phyloP scores from a whole-genome alignment of 2,329 filamentous ascomycete genomes.

The Fusarium compactum region DNA sequence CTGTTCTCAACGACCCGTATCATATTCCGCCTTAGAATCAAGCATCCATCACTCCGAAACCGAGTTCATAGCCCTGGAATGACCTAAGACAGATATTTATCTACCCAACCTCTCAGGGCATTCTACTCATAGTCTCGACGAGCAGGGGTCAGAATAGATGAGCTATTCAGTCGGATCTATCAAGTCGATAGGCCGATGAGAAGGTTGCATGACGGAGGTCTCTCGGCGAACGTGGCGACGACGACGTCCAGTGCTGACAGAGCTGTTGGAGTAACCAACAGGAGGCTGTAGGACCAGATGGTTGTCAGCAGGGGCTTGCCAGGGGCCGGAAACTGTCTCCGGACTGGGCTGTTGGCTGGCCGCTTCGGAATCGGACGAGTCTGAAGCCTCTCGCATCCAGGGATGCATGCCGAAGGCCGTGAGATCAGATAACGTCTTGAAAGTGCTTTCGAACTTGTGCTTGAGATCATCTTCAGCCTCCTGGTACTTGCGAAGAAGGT shows the following conservation, averaged over 20 bases:
- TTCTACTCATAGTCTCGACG: not conserved
- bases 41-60: not conserved
- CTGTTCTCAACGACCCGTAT: not conserved
- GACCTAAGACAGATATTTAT: not conserved
- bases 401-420: constrained; percentile 7
- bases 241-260: not conserved
- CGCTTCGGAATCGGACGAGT: not conserved
- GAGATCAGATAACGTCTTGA: not conserved
- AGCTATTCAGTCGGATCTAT: not conserved
- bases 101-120: not conserved
- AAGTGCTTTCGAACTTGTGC: not conserved
- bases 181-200: not conserved
- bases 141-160: not conserved
- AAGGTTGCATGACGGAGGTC: not conserved
- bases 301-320: not conserved
- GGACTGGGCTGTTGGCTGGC: not conserved
- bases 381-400: not conserved
- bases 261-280: not conserved
- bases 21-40: not conserved
- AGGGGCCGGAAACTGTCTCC: not conserved
- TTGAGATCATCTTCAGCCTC: not conserved
- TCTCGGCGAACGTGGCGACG: constrained; percentile 2
- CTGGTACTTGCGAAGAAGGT: not conserved
- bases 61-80: not conserved
- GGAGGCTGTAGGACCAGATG: not conserved